phyloP scores from a whole-genome alignment of 371 early-diverging fungal genomes.

The Mucor indicus region DNA sequence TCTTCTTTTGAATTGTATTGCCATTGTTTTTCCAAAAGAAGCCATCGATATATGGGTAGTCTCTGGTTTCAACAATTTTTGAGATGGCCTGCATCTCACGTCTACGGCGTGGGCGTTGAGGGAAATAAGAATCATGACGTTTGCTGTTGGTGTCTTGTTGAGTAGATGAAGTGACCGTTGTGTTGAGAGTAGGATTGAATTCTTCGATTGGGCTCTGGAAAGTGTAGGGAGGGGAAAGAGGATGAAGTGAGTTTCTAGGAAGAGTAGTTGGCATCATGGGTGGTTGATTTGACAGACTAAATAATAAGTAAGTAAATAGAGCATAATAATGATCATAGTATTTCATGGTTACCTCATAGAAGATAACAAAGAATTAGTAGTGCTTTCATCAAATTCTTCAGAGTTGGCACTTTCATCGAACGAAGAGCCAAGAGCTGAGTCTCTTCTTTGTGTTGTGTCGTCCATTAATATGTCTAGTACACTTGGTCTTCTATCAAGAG shows the following conservation, averaged over 20 bases:
- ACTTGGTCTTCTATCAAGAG: slow-evolving; percentile 12
- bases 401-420: slow-evolving; percentile 24
- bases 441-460: slow-evolving; percentile 16
- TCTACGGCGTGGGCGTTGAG: slow-evolving; percentile 24
- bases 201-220: no score
- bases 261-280: no score
- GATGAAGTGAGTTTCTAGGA: no score
- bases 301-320: no score
- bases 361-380: slow-evolving; percentile 10
- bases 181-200: no score
- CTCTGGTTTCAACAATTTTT: slow-evolving; percentile 53
- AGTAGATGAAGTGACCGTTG: no score
- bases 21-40: slow-evolving; percentile 61
- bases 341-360: no score
- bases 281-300: no score
- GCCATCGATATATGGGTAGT: slow-evolving; percentile 46
- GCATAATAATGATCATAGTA: no score
- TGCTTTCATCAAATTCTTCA: slow-evolving; percentile 17
- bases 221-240: slow-evolving; percentile 18
- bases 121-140: slow-evolving; percentile 16
- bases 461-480: slow-evolving; percentile 17
- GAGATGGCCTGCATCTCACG: slow-evolving; percentile 61
- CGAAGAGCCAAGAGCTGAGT: slow-evolving; percentile 21
- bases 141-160: no score
- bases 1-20: slow-evolving; percentile 55